Conservation (phyloP, 2,329 filamentous ascomycete genomes). For the Epichloe coenophiala region DNA sequence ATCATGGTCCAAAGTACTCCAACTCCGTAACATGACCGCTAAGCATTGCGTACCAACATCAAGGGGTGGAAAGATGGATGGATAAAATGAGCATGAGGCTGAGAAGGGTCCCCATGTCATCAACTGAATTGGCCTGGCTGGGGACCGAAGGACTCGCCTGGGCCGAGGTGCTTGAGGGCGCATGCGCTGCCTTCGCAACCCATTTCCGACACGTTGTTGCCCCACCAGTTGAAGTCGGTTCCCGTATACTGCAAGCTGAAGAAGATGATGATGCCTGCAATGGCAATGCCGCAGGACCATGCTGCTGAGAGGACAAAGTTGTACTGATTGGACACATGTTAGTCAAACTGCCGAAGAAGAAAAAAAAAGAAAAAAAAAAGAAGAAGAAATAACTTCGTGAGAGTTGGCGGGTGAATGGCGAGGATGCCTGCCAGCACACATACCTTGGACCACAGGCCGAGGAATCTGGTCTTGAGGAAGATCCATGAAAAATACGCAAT, state of each 20-base stretch:
- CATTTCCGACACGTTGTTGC: constrained; percentile 26
- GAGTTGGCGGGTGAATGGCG: fast-evolving
- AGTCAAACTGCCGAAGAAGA: neutral
- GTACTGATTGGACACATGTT: constrained; percentile 21
- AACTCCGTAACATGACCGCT: constrained; percentile 1
- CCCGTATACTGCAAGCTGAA: constrained; percentile 35
- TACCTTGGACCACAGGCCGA: constrained; percentile 39
- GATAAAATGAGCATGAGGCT: neutral
- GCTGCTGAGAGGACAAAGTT: constrained; percentile 40
- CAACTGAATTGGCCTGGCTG: constrained; percentile 24
- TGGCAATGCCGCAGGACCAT: constrained; percentile 35
- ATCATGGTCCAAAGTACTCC: neutral
- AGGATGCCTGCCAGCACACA: constrained; percentile 2
- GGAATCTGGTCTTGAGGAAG: constrained; percentile 33
- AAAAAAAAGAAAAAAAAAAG: neutral
- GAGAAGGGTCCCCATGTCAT: neutral
- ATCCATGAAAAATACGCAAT: constrained; percentile 39
- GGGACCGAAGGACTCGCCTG: constrained; percentile 26
- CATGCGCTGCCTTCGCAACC: constrained; percentile 31
- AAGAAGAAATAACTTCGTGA: no score
- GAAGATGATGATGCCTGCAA: constrained; percentile 39
- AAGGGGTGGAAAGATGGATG: neutral
- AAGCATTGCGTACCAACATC: neutral
- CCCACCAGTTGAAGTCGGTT: constrained; percentile 34
- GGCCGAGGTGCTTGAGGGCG: constrained; percentile 19